Evolutionary conservation across 2,329 filamentous ascomycete genomes (phyloP), one percentile per base, ranked within the genome.

Genomic region (Colletotrichum filicis): DNA sequence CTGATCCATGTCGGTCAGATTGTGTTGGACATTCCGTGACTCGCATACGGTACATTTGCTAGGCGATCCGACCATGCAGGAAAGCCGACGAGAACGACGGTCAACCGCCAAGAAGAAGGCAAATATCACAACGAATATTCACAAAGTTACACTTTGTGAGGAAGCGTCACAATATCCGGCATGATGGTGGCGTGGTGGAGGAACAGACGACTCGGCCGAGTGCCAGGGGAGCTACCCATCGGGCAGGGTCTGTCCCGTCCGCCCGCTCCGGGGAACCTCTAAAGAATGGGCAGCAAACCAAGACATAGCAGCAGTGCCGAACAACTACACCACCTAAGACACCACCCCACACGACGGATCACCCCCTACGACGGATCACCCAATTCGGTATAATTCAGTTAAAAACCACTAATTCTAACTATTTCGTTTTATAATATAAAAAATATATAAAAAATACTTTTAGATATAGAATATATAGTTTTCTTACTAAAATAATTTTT

Each of bases 1-100:
- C 59, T 73, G 56, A 60, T 49, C 70, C 70, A 73, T 73, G 70
- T 73, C 35, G 37, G 66, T 68, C 59, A 69, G 59, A 59, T 64
- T 72, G 24, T 59, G 59, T 63, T 64, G 42, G 53, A 60, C 28
- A 53, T 63, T 72, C 64, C 30, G 70, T 69, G 70, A 73, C 66
- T 73, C 70, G 70, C 66, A 73, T 69, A 56, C 53, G 46, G 66
- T 49, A 46, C 59, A 70, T 46, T 73, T 70, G 60, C 66, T 66
- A 70, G 59, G 66, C 66, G 66, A 65, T 65, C 60, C 70, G 55
- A 60, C 46, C 61, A 73, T 70, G 70, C 70, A 28, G 49, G 32
- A 60, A 56, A 70, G 59, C 66, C 35, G 59, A 70, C 46, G 60
- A 64, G 16, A 35, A 55, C 24, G 46, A 60, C 11, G 53, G 42